Base-by-base conservation (phyloP, 345 rosid species). In the Combretum micranthum region DNA sequence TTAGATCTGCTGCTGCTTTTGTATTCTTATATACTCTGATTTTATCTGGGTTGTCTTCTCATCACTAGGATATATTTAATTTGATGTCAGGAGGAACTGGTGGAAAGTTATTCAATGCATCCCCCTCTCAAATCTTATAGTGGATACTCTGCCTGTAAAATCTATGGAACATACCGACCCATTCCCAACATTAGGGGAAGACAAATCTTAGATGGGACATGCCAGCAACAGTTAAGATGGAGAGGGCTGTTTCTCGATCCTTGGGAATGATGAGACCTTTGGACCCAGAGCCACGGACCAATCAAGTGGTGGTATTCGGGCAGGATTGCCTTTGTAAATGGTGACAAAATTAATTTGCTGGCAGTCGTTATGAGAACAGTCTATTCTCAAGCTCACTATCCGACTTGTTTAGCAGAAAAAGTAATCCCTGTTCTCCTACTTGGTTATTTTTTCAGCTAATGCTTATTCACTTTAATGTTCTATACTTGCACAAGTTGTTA, bases 301-400 rank as follows among this genome's bases (percentile, higher is more conserved):
- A 74, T 66, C 82, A 59, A 78, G 72, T 69, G 64, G 71, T 51
- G 56, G 64, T 58, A 61, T 49, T 62, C 72, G 58, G 66, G 70
- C 67, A 20, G 55, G 73, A 18, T 58, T 75, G 55, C 65, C 14
- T 68, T 63, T 67, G 37, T 63, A 21, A 72, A 66, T 60, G 72
- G 67, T 61, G 75, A 72, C 50, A 52, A 60, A 55, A 77, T 52
- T 61, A 54, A 64, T 53, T 56, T 64, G 42, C 78, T 60, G 80
- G 76, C 56, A 69, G 68, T 52, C 80, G 79, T 75, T 72, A 79
- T 68, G 96, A 86, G 75, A 88, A 86, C 75, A 83, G 97, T 71
- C 81, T 92, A 56, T 92, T 92, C 73, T 92, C 98, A 32, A 85
- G 96, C 78, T 88, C 98, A 13, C 55, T 92, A 62, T 88, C 97